phyloP scores from a whole-genome alignment of 148 eudicot genomes.

The Vaccinium darrowii region DNA sequence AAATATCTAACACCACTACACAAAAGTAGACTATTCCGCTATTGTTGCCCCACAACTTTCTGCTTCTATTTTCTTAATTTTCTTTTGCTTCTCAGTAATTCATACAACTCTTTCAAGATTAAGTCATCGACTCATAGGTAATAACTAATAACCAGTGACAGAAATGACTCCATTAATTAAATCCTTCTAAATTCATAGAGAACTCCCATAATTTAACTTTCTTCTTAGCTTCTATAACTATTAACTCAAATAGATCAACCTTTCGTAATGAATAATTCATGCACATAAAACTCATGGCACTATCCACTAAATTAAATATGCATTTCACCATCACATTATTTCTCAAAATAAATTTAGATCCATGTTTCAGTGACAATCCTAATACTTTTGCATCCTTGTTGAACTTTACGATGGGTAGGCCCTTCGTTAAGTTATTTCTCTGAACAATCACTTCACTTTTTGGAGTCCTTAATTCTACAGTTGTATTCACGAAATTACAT shows the following conservation, averaged over 20 bases:
- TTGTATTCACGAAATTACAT: neutral
- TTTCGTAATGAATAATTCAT: neutral
- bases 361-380: neutral
- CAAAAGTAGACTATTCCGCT: neutral
- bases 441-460: neutral
- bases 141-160: neutral
- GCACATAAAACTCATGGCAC: neutral
- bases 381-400: slow-evolving; percentile 3
- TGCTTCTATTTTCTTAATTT: neutral
- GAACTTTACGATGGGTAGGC: neutral
- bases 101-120: neutral
- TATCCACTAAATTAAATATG: neutral
- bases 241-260: neutral
- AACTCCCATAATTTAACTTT: neutral
- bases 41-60: neutral
- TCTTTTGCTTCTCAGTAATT: neutral
- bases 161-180: neutral
- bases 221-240: slow-evolving; percentile 6
- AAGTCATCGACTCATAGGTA: neutral
- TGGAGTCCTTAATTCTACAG: neutral
- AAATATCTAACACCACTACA: neutral
- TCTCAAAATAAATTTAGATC: neutral
- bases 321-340: neutral
- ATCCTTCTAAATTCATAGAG: neutral
- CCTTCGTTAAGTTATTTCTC: neutral